Base-by-base conservation (phyloP, 768 basidiomycete species). In the Suillus decipiens region DNA sequence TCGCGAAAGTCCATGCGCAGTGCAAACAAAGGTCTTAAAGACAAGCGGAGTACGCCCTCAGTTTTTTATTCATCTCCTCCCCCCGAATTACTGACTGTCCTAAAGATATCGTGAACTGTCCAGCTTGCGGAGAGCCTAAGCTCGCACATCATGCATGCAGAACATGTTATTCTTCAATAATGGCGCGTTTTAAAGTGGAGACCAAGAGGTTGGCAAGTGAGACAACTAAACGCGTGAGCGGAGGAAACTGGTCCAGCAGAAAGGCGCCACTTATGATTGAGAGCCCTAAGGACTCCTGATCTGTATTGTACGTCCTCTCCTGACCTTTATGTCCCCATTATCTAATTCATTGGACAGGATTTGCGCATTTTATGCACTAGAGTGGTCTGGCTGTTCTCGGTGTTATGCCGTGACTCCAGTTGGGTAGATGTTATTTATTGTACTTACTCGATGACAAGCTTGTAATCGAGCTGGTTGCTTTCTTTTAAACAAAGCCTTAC, bases 1-100 rank as follows among this genome's bases (percentile, higher is more conserved):
- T 95, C 93, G 24, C 83, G 92, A 59, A 99, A 99, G 76, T 84
- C 89, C n/a, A 96, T 96, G 95, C 84, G 96, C 47, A 88, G 87
- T 66, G 90, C 95, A 17, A 95, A 95, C 76, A 99, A 99, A 76
- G 95, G 95, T 1, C 78, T 97, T 70, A 93, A 95, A 75, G 95
- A 98, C 77, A 96, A 94, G 75, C 88, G 88, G 64, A 95, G 96
- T 95, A 70, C 64, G 87, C 77, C 9, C 67, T 64, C 37, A 14
- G 60, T 22, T 43, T 43, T 59, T 50, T 54, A 36, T 41, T 24
- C 37, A 31, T 42, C 14, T 31, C 34, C 5, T 31, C 34, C 47
- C 34, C 37, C 58, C 51, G 5, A 55, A 62, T 71, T 41, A 67
- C 64, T 19, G 8, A 41, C 8, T 60, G 31, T 63, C 9, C 28